Evolutionary conservation across 306 rosid species (phyloP).

Genomic region (Pterocarpus santalinus): DNA sequence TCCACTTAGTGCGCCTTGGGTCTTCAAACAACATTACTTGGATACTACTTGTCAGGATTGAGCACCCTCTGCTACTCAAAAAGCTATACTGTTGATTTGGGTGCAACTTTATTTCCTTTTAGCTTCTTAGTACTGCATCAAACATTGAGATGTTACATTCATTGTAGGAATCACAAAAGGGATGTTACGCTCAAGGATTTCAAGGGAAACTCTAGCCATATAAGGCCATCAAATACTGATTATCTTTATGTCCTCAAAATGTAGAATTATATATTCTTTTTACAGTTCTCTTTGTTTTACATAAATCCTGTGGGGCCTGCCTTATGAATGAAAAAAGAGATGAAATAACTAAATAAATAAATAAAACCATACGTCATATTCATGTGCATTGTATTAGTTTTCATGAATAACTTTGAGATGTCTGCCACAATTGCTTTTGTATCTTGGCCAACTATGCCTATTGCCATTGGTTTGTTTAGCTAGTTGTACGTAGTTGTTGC

Average conservation of each 20-base stretch:
- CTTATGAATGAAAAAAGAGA: background rate
- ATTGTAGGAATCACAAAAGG: background rate
- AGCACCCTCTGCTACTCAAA: too few species aligned
- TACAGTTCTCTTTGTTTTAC: background rate
- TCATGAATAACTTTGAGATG: background rate
- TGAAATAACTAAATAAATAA: background rate
- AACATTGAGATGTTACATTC: too few species aligned
- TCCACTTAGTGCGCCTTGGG: too few species aligned
- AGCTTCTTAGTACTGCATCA: background rate
- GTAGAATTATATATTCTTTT: background rate
- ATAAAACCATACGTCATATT: background rate
- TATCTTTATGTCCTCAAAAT: conserved; percentile 10
- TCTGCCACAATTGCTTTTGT: background rate
- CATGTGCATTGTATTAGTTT: conserved; percentile 14
- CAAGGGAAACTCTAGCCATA: background rate
- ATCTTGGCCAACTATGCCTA: too few species aligned
- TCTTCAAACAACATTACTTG: too few species aligned
- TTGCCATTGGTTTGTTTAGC: too few species aligned
- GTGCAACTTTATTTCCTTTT: too few species aligned
- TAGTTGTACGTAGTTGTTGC: too few species aligned
- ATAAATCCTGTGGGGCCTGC: background rate
- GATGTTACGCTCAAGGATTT: background rate
- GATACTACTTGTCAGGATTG: too few species aligned
- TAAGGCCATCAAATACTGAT: background rate
- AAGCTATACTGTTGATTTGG: too few species aligned